A percentile compares a stretch with the other conserved stretches of the same genome.
Conservation (phyloP, 306 rosid species). For the Amphicarpaea edgeworthii region DNA sequence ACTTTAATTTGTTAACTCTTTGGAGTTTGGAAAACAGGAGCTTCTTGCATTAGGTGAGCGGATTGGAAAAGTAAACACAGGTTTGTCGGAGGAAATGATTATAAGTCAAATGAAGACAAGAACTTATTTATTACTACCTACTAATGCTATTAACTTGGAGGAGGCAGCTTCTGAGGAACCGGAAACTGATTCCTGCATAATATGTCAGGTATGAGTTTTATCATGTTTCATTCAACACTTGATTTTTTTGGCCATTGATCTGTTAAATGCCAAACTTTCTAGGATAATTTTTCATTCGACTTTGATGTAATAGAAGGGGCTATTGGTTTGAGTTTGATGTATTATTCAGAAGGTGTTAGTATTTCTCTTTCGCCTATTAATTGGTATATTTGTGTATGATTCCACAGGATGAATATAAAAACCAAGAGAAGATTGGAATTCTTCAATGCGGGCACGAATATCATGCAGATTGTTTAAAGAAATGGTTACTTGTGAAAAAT, state of each 20-base stretch:
- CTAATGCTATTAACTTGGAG: conserved; percentile 51
- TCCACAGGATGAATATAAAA: conserved; percentile 72
- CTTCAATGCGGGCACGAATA: conserved; percentile 85
- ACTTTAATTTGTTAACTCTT: conserved; percentile 6
- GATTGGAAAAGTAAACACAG: conserved; percentile 75
- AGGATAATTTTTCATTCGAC: neutral
- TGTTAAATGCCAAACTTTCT: neutral
- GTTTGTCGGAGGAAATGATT: conserved; percentile 66
- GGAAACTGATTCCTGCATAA: conserved; percentile 64
- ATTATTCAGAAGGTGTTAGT: neutral
- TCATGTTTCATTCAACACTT: neutral
- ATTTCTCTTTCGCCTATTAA: neutral
- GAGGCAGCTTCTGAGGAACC: conserved; percentile 53
- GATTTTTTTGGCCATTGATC: neutral
- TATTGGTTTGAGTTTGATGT: neutral
- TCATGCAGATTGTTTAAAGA: conserved; percentile 77
- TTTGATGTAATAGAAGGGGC: neutral
- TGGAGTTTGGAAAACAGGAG: conserved; percentile 59
- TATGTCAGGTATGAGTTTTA: conserved; percentile 69
- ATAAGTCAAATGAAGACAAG: conserved; percentile 59
- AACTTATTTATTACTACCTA: conserved; percentile 51
- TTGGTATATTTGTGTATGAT: conserved; percentile 25
- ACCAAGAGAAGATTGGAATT: conserved; percentile 72
- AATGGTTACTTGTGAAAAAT: conserved; percentile 83
- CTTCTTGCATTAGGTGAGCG: conserved; percentile 82